A percentile compares a stretch with the other conserved stretches of the same genome.
Evolutionary conservation across 495 filamentous ascomycete genomes (phyloP).

Genomic region (Oleoguttula mirabilis): DNA sequence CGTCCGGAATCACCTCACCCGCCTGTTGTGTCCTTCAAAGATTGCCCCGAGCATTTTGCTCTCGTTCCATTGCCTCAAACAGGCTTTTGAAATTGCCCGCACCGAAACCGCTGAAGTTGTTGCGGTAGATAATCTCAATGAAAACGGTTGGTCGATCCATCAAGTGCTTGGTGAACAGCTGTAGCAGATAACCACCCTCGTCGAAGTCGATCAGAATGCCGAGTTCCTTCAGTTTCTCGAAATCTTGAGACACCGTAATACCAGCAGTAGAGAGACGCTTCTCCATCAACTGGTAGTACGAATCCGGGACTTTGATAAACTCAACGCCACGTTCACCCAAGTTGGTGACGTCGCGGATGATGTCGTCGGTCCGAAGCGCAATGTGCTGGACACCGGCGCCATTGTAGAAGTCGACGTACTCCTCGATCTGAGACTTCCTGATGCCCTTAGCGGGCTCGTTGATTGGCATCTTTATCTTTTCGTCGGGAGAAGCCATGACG

Average conservation of each 20-base stretch:
- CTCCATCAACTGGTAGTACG: slow-evolving; percentile 71
- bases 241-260: slow-evolving; percentile 55
- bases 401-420: slow-evolving; percentile 78
- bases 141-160: slow-evolving; percentile 92
- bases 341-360: slow-evolving; percentile 59
- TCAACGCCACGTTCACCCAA: slow-evolving; percentile 70
- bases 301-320: slow-evolving; percentile 73
- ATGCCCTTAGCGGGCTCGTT: slow-evolving; percentile 86
- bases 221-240: slow-evolving; percentile 55
- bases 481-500: slow-evolving; percentile 77
- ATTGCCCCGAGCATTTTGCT: slow-evolving; percentile 75
- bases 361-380: slow-evolving; percentile 67
- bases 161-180: slow-evolving; percentile 69
- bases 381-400: slow-evolving; percentile 82
- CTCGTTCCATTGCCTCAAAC: slow-evolving; percentile 85
- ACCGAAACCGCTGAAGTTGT: slow-evolving; percentile 79
- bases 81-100: slow-evolving; percentile 91
- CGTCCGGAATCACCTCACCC: too few relatives aligned
- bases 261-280: slow-evolving; percentile 39
- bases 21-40: slow-evolving; percentile 37
- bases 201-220: slow-evolving; percentile 89
- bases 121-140: slow-evolving; percentile 82
- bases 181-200: slow-evolving; percentile 58
- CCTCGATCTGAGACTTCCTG: slow-evolving; percentile 80
- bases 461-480: slow-evolving; percentile 88